Percentiles rank a stretch among this genome's conserved stretches.
Conservation (phyloP, 2,329 filamentous ascomycete species). For the Scedosporium dehoogii region DNA sequence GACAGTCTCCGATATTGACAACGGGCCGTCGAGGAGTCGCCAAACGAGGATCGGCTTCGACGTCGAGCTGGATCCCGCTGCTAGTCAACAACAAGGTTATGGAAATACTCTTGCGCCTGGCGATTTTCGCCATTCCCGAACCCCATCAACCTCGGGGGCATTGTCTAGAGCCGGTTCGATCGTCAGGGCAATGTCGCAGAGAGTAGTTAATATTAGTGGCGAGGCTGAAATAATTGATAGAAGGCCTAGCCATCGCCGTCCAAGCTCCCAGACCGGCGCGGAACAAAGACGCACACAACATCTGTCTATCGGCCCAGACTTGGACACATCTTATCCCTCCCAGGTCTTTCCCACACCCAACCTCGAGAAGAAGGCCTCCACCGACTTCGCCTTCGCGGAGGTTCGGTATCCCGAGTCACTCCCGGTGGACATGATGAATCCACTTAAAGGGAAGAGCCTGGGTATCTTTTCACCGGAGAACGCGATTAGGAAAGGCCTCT, state of each 20-base stretch:
- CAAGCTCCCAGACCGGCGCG: conserved; percentile 43
- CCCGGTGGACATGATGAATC: conserved; percentile 42
- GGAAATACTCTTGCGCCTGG: conserved; percentile 45
- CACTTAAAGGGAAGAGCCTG: conserved; percentile 75
- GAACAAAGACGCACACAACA: conserved; percentile 33
- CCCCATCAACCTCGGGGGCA: conserved; percentile 53
- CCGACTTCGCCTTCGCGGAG: conserved; percentile 20
- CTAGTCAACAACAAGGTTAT: conserved; percentile 22
- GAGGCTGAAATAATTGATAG: conserved; percentile 77
- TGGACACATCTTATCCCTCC: conserved; percentile 42
- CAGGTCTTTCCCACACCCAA: conserved; percentile 29
- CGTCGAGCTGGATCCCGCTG: conserved; percentile 27
- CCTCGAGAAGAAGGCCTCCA: conserved; percentile 32
- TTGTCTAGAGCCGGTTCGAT: conserved; percentile 64
- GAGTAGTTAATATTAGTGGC: conserved; percentile 94
- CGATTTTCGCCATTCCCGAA: conserved; percentile 46
- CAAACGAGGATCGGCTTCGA: conserved; percentile 26
- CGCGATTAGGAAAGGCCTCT: conserved; percentile 61
- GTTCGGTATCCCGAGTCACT: conserved; percentile 12
- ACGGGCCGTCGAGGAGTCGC: conserved; percentile 38
- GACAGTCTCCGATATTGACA: conserved; percentile 44
- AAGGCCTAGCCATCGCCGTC: conserved; percentile 52
- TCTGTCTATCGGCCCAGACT: conserved; percentile 10
- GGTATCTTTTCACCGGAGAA: conserved; percentile 78
- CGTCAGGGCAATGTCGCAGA: conserved; percentile 82